phyloP scores from a whole-genome alignment of 2,329 filamentous ascomycete species.

The Cyphellophora attinorum region DNA sequence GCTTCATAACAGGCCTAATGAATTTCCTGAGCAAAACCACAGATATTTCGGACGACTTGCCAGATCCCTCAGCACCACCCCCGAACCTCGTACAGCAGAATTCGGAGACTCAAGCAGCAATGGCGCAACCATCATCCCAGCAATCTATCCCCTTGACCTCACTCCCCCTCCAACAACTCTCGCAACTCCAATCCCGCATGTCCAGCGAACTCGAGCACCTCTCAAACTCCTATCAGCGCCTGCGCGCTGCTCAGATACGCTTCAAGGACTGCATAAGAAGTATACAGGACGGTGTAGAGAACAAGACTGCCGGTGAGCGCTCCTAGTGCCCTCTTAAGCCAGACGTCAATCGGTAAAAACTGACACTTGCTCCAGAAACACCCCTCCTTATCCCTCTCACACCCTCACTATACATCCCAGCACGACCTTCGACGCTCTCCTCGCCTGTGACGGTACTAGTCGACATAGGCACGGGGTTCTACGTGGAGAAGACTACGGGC shows the following conservation, averaged over 20 bases:
- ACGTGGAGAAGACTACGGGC: constrained; percentile 68
- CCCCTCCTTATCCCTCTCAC: constrained; percentile 84
- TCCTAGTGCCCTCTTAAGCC: constrained; percentile 28
- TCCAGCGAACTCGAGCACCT: constrained; percentile 94
- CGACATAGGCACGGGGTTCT: constrained; percentile 89
- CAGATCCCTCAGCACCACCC: too few relatives aligned
- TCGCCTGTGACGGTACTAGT: constrained; percentile 55
- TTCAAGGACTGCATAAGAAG: constrained; percentile 83
- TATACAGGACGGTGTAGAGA: constrained; percentile 51
- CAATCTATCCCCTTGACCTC: constrained; percentile 59
- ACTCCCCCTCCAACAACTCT: constrained; percentile 76
- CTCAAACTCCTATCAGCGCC: constrained; percentile 77
- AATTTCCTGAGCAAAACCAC: too few relatives aligned
- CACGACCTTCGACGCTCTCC: constrained; percentile 57
- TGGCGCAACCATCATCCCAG: constrained; percentile 7
- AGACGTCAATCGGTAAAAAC: constrained; percentile 48
- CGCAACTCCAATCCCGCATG: constrained; percentile 87
- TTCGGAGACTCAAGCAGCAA: too few relatives aligned
- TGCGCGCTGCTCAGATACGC: constrained; percentile 80
- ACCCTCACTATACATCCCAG: constrained; percentile 87
- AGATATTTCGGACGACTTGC: too few relatives aligned
- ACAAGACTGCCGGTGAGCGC: constrained; percentile 17
- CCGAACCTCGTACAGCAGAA: too few relatives aligned
- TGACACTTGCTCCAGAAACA: constrained; percentile 21
- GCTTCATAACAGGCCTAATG: too few relatives aligned